Evolutionary conservation across 2,329 filamentous ascomycete genomes (phyloP).

Genomic region (Penicillium fuscoglaucum): DNA sequence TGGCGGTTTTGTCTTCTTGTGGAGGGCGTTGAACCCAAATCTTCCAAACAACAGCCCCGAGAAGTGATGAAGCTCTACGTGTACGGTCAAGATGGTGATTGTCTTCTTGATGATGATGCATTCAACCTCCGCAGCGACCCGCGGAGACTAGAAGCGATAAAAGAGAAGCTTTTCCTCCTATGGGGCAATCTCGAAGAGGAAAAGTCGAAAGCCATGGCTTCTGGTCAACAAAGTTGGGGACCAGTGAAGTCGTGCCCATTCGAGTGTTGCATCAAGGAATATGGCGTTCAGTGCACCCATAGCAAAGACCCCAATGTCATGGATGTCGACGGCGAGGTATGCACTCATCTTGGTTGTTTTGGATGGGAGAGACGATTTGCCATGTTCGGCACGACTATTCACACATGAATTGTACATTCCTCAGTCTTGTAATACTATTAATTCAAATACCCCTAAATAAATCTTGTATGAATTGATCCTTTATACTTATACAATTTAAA

Average conservation of each 20-base stretch:
- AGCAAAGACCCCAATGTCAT: conserved; percentile 39
- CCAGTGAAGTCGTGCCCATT: conserved; percentile 59
- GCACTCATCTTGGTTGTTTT: conserved; percentile 44
- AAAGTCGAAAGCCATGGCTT: conserved; percentile 47
- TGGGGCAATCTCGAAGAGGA: conserved; percentile 85
- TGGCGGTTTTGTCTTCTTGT: conserved; percentile 82
- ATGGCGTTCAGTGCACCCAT: conserved; percentile 55
- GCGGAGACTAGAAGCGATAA: conserved; percentile 54
- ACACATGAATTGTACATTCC: conserved; percentile 15
- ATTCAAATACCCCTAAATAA: conserved; percentile 7
- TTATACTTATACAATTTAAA: conserved; percentile 16
- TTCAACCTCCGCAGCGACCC: conserved; percentile 57
- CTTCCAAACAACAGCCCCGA: conserved; percentile 38
- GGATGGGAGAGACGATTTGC: conserved; percentile 65
- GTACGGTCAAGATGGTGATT: conserved; percentile 58
- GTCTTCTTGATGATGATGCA: conserved; percentile 57
- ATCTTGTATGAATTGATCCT: conserved; percentile 3
- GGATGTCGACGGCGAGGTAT: conserved; percentile 37
- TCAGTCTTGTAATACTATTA: not conserved
- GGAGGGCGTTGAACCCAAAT: conserved; percentile 61
- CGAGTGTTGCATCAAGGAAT: conserved; percentile 69
- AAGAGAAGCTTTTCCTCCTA: conserved; percentile 71
- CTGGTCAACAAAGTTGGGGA: conserved; percentile 18
- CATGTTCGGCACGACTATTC: conserved; percentile 65
- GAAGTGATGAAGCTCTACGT: conserved; percentile 68